Conservation (phyloP, 768 basidiomycete genomes). For the Lentinula sp. region DNA sequence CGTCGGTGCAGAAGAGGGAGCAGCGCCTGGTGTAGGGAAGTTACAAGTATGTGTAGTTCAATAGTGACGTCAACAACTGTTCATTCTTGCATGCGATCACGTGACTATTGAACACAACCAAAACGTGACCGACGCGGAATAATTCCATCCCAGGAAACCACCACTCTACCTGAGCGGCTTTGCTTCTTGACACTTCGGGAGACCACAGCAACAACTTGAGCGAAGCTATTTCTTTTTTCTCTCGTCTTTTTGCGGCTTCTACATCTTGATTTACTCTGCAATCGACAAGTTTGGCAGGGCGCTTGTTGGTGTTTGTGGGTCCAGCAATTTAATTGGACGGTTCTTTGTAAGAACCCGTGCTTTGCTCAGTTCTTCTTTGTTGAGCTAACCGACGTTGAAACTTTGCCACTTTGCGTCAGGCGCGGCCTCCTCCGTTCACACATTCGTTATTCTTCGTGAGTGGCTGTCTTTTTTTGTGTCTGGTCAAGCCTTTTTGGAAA, state of each 20-base stretch:
- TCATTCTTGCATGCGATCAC: background rate
- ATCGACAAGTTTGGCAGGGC: slow-evolving; percentile 26
- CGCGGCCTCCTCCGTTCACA: slow-evolving; percentile 67
- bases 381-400: background rate
- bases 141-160: background rate
- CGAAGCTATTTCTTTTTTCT: background rate
- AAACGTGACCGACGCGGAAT: slow-evolving; percentile 2
- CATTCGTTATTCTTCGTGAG: slow-evolving; percentile 53
- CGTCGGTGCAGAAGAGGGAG: background rate
- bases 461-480: slow-evolving; percentile 17
- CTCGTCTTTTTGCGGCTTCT: slow-evolving; percentile 8
- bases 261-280: background rate
- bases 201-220: background rate
- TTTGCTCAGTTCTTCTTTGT: slow-evolving; percentile 16
- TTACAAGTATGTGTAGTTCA: background rate
- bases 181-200: background rate
- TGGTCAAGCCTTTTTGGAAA: background rate
- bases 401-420: slow-evolving; percentile 28
- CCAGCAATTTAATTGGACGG: slow-evolving; percentile 33
- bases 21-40: background rate
- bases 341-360: slow-evolving; percentile 18
- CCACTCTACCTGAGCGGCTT: background rate
- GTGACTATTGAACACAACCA: background rate
- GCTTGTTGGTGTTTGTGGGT: slow-evolving; percentile 9
- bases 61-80: background rate